A percentile compares a stretch with the other conserved stretches of the same genome.
Evolutionary conservation across 768 basidiomycete genomes (phyloP).

Genomic region (Tricholoma flavovirens): DNA sequence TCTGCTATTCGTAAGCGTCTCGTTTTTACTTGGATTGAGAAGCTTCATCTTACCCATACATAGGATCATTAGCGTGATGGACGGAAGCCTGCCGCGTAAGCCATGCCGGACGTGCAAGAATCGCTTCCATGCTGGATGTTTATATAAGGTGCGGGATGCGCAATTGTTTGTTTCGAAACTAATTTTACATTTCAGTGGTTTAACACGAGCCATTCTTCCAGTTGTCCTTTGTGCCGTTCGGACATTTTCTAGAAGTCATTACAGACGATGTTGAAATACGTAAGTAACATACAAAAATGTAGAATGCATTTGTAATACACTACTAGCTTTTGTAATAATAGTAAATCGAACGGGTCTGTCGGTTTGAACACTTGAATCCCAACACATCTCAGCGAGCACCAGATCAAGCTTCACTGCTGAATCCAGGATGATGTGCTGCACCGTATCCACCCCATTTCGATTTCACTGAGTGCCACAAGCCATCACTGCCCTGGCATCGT

Average conservation of each 20-base stretch:
- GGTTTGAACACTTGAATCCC: too few species aligned
- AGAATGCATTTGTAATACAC: too few species aligned
- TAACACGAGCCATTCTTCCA: conserved; percentile 81
- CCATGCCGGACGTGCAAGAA: conserved; percentile 95
- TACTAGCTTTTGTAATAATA: too few species aligned
- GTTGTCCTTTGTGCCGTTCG: conserved; percentile 86
- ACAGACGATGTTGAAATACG: background rate
- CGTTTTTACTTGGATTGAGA: background rate
- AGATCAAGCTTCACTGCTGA: too few species aligned
- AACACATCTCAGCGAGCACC: too few species aligned
- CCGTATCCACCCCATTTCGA: too few species aligned
- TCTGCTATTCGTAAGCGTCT: conserved; percentile 79
- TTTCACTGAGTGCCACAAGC: too few species aligned
- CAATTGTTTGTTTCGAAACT: background rate
- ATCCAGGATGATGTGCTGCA: too few species aligned
- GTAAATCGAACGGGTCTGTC: too few species aligned
- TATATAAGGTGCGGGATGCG: conserved; percentile 65
- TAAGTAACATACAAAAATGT: too few species aligned
- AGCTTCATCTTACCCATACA: background rate
- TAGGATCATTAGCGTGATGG: conserved; percentile 88
- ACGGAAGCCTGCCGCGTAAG: conserved; percentile 82
- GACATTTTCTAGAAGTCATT: conserved; percentile 52
- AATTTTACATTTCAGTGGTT: conserved; percentile 59
- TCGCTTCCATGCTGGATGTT: conserved; percentile 84
- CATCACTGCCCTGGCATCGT: too few species aligned